Conservation (phyloP, 2,329 filamentous ascomycete genomes). For the Hypoxylon rubiginosum region DNA sequence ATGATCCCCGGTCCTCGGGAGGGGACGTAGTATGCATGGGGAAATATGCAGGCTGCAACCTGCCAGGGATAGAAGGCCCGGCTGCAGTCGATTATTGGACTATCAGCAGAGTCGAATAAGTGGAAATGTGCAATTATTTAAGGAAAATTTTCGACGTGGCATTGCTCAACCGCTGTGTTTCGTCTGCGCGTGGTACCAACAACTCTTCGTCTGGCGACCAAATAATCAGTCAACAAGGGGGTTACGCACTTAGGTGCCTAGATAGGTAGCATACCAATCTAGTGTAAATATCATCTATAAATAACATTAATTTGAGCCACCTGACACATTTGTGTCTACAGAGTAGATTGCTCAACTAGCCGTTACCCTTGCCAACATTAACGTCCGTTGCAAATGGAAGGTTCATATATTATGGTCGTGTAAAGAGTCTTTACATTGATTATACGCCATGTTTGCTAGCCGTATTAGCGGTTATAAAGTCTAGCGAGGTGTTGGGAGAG, state of each 20-base stretch:
- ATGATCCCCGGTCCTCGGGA: conserved; percentile 15
- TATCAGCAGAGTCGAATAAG: conserved; percentile 3
- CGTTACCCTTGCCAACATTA: neutral
- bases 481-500: no score
- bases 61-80: conserved; percentile 20
- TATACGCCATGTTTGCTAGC: neutral
- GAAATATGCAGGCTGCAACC: conserved; percentile 17
- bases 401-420: neutral
- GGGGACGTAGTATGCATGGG: conserved; percentile 5
- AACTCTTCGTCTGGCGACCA: neutral
- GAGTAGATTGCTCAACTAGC: neutral
- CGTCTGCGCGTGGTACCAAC: neutral
- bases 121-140: conserved; percentile 19
- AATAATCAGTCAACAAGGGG: neutral
- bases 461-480: no score
- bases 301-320: neutral
- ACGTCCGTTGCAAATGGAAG: neutral
- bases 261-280: no score
- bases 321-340: neutral
- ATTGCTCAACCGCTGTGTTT: neutral
- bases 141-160: conserved; percentile 9
- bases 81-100: conserved; percentile 10
- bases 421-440: neutral
- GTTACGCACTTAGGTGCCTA: neutral
- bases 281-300: no score